Conservation (phyloP, 2,329 filamentous ascomycete species). For the Xylaria sp. region DNA sequence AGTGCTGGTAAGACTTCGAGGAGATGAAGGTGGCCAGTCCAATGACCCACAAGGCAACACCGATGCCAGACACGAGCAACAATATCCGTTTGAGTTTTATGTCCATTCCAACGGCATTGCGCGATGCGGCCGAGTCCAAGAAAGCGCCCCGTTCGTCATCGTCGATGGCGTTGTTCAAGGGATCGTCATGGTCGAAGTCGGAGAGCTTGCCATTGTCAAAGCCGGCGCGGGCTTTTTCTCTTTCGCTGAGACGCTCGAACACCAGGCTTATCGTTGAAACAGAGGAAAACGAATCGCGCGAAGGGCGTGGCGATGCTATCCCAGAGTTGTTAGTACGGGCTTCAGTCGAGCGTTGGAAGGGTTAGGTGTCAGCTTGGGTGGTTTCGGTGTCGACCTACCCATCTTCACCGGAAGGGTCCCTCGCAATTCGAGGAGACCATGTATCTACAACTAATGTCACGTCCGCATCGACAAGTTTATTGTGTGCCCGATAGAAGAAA, state of each 20-base stretch:
- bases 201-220: constrained; percentile 38
- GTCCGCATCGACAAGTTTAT: constrained; percentile 3
- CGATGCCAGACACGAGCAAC: constrained; percentile 64
- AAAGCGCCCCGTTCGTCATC: constrained; percentile 58
- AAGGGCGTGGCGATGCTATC: constrained; percentile 47
- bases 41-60: constrained; percentile 70
- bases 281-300: constrained; percentile 69
- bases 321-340: not conserved
- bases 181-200: constrained; percentile 53
- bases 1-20: constrained; percentile 68
- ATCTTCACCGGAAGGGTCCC: constrained; percentile 14
- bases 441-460: not conserved
- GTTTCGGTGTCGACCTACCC: constrained; percentile 19
- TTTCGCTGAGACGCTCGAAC: constrained; percentile 75
- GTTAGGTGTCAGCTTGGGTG: no score
- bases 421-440: constrained; percentile 7
- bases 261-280: constrained; percentile 84
- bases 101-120: constrained; percentile 64
- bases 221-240: constrained; percentile 44
- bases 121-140: constrained; percentile 47
- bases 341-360: no score
- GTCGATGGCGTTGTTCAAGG: constrained; percentile 48
- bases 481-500: not conserved
- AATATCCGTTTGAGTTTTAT: constrained; percentile 66
- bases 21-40: constrained; percentile 71